Conservation (phyloP, 495 filamentous ascomycete genomes). For the Beverwykella pulmonaria region DNA sequence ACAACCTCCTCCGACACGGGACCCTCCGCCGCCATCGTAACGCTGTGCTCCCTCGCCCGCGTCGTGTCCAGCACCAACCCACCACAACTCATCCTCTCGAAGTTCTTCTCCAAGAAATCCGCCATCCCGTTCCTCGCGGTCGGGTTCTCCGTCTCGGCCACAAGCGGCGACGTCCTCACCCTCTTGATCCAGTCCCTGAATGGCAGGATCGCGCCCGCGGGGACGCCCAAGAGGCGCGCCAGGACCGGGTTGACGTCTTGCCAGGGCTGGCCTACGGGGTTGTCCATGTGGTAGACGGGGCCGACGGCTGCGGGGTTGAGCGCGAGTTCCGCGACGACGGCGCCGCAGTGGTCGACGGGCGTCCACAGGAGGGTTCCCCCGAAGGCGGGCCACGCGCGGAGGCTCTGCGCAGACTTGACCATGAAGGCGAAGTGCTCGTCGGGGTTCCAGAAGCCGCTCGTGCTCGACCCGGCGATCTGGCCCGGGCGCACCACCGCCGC, state of each 20-base stretch:
- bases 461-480: conserved; percentile 45
- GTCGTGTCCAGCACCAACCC: conserved; percentile 52
- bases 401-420: conserved; percentile 55
- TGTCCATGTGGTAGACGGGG: conserved; percentile 60
- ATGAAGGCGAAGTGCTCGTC: conserved; percentile 55
- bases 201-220: neutral
- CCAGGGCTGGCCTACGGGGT: conserved; percentile 57
- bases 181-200: neutral
- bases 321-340: conserved; percentile 1
- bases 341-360: conserved; percentile 47
- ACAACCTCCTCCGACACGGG: neutral
- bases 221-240: conserved; percentile 43
- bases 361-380: conserved; percentile 49
- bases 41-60: conserved; percentile 51
- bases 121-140: conserved; percentile 48
- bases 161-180: neutral
- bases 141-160: conserved; percentile 52
- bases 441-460: conserved; percentile 57
- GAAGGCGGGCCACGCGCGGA: conserved; percentile 51
- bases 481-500: too few relatives aligned
- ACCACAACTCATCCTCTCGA: conserved; percentile 57
- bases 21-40: conserved; percentile 38
- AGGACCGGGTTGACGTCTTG: conserved; percentile 48
- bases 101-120: conserved; percentile 58
- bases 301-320: conserved; percentile 29